Percentiles rank a stretch among this genome's conserved stretches.
These are phyloP conservation scores for Ophiostoma perfectum DNA, from an alignment of 2,329 filamentous ascomycete species.

Conservation along the genomic window DNA sequence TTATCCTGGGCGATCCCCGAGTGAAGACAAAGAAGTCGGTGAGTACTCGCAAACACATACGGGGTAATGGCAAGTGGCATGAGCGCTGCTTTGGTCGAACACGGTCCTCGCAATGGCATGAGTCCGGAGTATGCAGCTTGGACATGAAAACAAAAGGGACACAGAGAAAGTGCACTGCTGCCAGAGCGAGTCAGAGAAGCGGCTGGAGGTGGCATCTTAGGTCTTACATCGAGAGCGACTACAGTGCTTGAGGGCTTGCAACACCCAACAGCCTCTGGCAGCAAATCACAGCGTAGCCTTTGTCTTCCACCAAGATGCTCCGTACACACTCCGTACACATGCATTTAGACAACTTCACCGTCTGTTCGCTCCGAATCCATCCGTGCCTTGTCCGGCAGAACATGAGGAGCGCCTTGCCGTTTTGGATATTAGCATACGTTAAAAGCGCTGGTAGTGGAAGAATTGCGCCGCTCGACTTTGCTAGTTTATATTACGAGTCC, in stretches of 20 bases:
- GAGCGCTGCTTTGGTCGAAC: too few species aligned
- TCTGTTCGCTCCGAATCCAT: conserved; percentile 16
- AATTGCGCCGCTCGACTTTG: too few species aligned
- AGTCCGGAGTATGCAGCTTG: too few species aligned
- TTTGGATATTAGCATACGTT: neutral
- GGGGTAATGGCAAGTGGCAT: too few species aligned
- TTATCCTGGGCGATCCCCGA: neutral
- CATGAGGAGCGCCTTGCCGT: conserved; percentile 15
- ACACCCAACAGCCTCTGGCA: neutral
- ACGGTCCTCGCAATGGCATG: too few species aligned
- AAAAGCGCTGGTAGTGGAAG: neutral
- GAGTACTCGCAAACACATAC: neutral
- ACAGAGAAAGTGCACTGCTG: neutral
- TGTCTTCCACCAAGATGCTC: neutral
- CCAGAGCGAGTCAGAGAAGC: neutral
- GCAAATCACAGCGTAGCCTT: neutral
- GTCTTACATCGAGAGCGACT: neutral
- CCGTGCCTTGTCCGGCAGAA: conserved; percentile 19
- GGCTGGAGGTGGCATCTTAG: neutral
- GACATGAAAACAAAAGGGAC: neutral
- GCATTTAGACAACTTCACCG: neutral
- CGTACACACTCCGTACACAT: too few species aligned
- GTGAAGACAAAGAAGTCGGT: neutral
- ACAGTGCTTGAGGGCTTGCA: neutral
- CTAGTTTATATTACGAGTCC: neutral